These are phyloP conservation scores for Stenocarpella maydis DNA, from an alignment of 2,329 filamentous ascomycete genomes.

Conservation along the genomic window DNA sequence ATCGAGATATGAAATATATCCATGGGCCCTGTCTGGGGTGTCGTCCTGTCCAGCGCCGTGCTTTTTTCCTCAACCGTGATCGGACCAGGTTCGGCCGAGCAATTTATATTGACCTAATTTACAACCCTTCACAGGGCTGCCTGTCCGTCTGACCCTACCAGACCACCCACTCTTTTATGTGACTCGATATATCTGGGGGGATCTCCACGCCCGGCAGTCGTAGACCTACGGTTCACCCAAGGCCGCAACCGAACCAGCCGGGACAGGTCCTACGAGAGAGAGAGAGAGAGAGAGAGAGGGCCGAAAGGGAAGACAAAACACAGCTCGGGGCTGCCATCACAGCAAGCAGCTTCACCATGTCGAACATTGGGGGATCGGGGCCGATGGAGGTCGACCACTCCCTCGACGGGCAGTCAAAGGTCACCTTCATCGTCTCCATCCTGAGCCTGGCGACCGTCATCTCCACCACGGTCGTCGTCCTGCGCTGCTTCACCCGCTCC, in stretches of 20 bases:
- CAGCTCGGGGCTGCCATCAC: not conserved
- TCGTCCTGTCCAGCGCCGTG: not conserved
- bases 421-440: slow-evolving; percentile 38
- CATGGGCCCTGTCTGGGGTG: not conserved
- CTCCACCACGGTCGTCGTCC: slow-evolving; percentile 37
- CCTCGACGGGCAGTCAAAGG: slow-evolving; percentile 38
- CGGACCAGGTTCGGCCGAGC: slow-evolving; percentile 15
- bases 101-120: slow-evolving; percentile 9
- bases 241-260: not conserved
- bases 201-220: slow-evolving; percentile 1
- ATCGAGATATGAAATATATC: slow-evolving; percentile 21
- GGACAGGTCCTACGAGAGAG: not conserved
- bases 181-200: slow-evolving; percentile 2
- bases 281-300: not conserved
- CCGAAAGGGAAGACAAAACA: slow-evolving; percentile 2
- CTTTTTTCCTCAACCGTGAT: slow-evolving; percentile 5
- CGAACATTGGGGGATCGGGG: slow-evolving; percentile 20
- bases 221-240: not conserved
- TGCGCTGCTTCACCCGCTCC: slow-evolving; percentile 39
- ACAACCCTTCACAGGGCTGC: slow-evolving; percentile 10
- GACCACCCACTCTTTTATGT: slow-evolving; percentile 23
- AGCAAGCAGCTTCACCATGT: slow-evolving; percentile 7
- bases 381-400: slow-evolving; percentile 34
- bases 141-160: not conserved
- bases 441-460: slow-evolving; percentile 38